phyloP scores from a whole-genome alignment of 495 filamentous ascomycete species.

The Rusavskia elegans region DNA sequence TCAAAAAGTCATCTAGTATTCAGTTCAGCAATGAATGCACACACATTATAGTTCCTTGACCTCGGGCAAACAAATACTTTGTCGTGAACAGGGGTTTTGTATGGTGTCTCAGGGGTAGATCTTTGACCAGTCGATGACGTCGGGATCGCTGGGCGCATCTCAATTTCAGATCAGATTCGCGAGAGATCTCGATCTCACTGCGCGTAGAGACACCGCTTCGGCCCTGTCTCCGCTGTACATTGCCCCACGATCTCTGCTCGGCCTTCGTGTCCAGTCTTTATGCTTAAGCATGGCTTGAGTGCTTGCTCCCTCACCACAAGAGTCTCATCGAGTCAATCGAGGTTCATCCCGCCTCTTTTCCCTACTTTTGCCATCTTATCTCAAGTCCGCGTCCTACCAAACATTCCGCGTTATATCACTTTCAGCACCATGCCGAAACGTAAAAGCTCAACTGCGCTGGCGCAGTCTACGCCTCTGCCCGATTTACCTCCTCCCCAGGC shows the following conservation, averaged over 20 bases:
- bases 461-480: neutral
- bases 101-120: neutral
- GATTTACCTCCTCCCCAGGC: slow-evolving; percentile 1
- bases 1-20: too few species aligned
- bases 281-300: neutral
- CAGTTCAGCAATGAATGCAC: too few species aligned
- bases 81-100: too few species aligned
- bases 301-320: neutral
- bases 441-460: slow-evolving; percentile 7
- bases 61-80: too few species aligned
- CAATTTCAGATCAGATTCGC: neutral
- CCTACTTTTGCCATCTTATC: neutral
- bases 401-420: neutral
- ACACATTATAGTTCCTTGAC: too few species aligned
- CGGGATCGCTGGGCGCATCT: neutral
- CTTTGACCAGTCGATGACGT: neutral
- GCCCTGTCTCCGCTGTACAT: neutral
- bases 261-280: neutral
- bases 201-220: neutral
- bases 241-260: neutral
- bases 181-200: neutral
- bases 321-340: neutral
- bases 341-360: neutral
- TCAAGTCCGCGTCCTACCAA: neutral
- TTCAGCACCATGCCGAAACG: slow-evolving; percentile 10